Base-by-base conservation (phyloP, 495 filamentous ascomycete species). In the Emericellopsis terricola region DNA sequence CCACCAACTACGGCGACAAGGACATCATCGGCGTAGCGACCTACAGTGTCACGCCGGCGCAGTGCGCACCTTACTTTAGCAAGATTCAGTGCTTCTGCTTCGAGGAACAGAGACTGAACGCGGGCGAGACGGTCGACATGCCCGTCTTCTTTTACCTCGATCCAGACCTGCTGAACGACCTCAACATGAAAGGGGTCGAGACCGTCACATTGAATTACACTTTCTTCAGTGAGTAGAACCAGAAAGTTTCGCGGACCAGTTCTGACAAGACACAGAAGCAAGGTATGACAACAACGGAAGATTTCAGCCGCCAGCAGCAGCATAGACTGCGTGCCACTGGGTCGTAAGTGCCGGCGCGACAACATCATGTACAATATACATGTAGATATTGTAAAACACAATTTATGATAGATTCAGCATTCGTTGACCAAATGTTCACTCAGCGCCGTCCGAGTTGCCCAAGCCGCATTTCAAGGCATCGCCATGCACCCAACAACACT, bases 81-180 rank as follows among this genome's bases (percentile, higher is more conserved):
- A 99, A 99, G 68, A 99, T 99, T 34, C 91, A 99, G 57, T 99
- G 91, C 46, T 99, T 99, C 57, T 99, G 91, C 52, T 99, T 99
- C 50, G 91, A 99, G 64, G 85, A 65, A 53, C 61, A 97, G 67
- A 71, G 91, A 42, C 57, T 97, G 33, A 87, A 85, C 52, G 87
- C 85, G 15, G 84, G 87, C 17, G 91, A 99, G 62, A 84, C 84
- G 23, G 91, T 99, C 34, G 91, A 99, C 60, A 99, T 99, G 91
- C 91, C 91, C 2, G 91, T 99, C 4, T 96, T 99, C 61, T 99
- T 99, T 51, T 99, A 93, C 55, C 79, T 99, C 46, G 91, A 99
- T 50, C 91, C 91, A 4, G 91, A 94, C 43, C 80, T 96, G 59
- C 62, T 82, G 29, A 80, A 81, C 39, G 91, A 99, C 56, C 63